Evolutionary conservation across 805 yeast species (phyloP), one percentile per base, ranked within the genome.

Genomic region (Starmerella apis): DNA sequence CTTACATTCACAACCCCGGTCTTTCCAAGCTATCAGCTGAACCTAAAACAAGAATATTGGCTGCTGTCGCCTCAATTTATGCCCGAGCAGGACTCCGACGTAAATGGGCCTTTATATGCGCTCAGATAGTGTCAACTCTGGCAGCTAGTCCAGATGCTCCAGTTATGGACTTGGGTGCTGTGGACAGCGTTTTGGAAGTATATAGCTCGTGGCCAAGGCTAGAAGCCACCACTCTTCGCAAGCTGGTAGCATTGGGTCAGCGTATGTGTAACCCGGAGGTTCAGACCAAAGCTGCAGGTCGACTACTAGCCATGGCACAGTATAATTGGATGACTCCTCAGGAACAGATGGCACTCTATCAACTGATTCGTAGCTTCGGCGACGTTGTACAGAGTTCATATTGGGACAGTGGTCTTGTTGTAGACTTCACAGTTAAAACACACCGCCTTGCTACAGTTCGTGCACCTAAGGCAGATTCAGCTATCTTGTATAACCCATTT

Each of bases 361-460:
- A 54, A n/a, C 43, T 56, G 6, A 47, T 50, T 28, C 48, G 8
- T 6, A 46, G 54, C 45, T 55, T 37, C 14, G 56, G 56, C 13
- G 56, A 69, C 11, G 57, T 57, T 1, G 53, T 66, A 10, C 65
- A 69, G 44, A 47, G 55, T n/a, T 38, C 52, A 0, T 86, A 85
- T 59, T 85, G 94, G 85, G 96, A 90, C 63, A 79, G 81, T 0
- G 74, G 71, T 49, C 49, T 90, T 8, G 67, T 85, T 1, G 69
- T 88, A 52, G 73, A 71, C 24, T 67, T 79, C 9, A 60, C 51
- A 1, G 23, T 60, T 19, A 47, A 56, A 14, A 56, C 59, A 8
- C 51, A 57, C 11, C 49, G 35, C 22, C 52, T 47, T 7, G 32
- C 52, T 5, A 54, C 52, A 4, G 46, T 41, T 1, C 46, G 51